These are phyloP conservation scores for Aurinia saxatilis DNA, from an alignment of 345 rosid species.

Conservation along the genomic window DNA sequence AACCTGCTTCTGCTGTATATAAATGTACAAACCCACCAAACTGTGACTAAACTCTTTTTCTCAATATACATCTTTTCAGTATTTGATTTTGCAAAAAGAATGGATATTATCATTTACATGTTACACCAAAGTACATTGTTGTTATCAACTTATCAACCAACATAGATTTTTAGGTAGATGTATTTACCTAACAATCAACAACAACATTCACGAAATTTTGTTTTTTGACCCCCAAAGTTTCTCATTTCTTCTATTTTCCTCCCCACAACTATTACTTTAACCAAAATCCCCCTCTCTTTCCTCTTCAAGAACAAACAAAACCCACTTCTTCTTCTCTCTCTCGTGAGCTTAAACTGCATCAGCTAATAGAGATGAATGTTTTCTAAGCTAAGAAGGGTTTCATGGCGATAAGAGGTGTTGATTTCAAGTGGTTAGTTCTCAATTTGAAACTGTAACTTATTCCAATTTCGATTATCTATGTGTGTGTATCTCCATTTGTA, in stretches of 20 bases:
- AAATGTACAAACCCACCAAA: slow-evolving; percentile 76
- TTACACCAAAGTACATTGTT: too few relatives aligned
- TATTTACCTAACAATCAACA: not conserved
- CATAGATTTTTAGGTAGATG: not conserved
- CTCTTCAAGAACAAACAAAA: not conserved
- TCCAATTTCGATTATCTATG: not conserved
- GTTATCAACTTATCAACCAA: too few relatives aligned
- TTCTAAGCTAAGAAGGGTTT: not conserved
- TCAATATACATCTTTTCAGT: too few relatives aligned
- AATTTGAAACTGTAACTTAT: not conserved
- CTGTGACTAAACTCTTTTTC: slow-evolving; percentile 47
- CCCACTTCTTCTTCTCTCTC: not conserved
- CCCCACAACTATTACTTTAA: not conserved
- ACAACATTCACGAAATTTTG: not conserved
- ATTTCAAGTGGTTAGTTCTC: slow-evolving; percentile 74
- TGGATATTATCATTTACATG: too few relatives aligned
- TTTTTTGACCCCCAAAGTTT: not conserved
- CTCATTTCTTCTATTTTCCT: not conserved
- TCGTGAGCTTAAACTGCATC: not conserved
- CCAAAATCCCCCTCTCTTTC: not conserved
- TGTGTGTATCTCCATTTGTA: too few relatives aligned
- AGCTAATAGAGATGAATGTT: not conserved
- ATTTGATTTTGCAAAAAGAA: too few relatives aligned
- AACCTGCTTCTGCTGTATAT: slow-evolving; percentile 78
- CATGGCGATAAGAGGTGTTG: slow-evolving; percentile 73